Evolutionary conservation across 345 rosid genomes (phyloP).

Genomic region (Lumnitzera racemosa): DNA sequence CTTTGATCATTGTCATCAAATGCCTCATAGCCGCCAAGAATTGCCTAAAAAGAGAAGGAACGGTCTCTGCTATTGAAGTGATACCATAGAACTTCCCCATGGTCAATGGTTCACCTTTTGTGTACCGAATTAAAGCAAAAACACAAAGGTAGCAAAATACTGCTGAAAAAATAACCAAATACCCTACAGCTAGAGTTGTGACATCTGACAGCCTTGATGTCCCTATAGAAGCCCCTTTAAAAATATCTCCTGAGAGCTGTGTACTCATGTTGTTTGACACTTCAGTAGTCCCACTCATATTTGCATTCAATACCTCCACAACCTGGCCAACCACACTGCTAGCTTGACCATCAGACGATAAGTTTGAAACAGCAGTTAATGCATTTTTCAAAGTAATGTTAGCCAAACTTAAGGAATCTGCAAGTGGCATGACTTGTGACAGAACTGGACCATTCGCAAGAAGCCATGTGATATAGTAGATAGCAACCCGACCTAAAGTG

Average conservation of each 20-base stretch:
- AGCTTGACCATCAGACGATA: conserved; percentile 67
- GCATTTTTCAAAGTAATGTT: conserved; percentile 66
- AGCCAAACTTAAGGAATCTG: conserved; percentile 63
- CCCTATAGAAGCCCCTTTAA: conserved; percentile 55
- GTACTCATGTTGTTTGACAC: conserved; percentile 44
- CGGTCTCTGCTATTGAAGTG: conserved; percentile 72
- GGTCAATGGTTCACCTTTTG: conserved; percentile 92
- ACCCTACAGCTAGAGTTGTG: conserved; percentile 90
- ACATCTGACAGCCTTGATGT: conserved; percentile 89
- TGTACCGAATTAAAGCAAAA: conserved; percentile 77
- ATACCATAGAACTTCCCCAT: conserved; percentile 79
- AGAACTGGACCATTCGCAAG: conserved; percentile 75
- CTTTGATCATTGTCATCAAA: conserved; percentile 99
- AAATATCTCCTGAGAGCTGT: conserved; percentile 47
- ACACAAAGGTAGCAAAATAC: conserved; percentile 77
- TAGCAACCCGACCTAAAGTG: conserved; percentile 72
- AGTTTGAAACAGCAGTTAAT: conserved; percentile 63
- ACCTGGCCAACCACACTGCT: conserved; percentile 49
- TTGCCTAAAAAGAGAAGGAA: conserved; percentile 91
- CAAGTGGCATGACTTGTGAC: conserved; percentile 55
- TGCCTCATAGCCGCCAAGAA: conserved; percentile 96
- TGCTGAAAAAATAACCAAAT: conserved; percentile 61
- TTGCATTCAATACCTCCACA: conserved; percentile 54
- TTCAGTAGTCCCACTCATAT: conserved; percentile 49
- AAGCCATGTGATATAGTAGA: conserved; percentile 68